Evolutionary conservation across 176 grass and related monocot genomes (phyloP), one percentile per base, ranked within the genome.

Genomic region (Thinopyrum elongatum): DNA sequence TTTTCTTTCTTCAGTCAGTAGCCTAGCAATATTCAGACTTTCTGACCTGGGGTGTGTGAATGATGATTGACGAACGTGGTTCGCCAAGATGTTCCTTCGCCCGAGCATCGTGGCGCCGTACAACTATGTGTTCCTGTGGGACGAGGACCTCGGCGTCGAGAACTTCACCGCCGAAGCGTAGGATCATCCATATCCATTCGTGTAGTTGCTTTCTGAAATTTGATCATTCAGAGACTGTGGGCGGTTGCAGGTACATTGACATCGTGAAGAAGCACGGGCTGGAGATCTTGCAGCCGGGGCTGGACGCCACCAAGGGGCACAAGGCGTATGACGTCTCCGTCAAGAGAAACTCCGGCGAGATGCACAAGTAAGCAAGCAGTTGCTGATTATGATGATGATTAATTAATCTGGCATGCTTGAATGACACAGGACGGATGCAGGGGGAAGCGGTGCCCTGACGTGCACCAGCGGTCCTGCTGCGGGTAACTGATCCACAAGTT

Each of bases 41-140:
- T 36, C 21, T 36, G 4, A 68, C 65, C 30, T 68, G 30, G 0
- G 3, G 17, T 44, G 10, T 44, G 3, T 49, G 13, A 49, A 49
- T 49, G 46, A 49, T 49, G 46, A 16, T 49, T 31, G 29, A 67
- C 19, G 28, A 31, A 67, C 29, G 65, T 67, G 65, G 65, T 67
- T 21, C 29, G 65, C 65, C 65, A 67, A 67, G 29, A 67, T 28
- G 65, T 33, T 67, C 29, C 13, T 91, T 57, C 89, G 87, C 55
- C 89, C 89, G 11, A 83, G 23, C 77, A 23, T 91, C 10, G 47
- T 91, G 17, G 74, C 89, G 6, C 68, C 59, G 1, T 91, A 91
- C 5, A 80, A 91, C 10, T 91, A 91, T 58, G 14, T 91, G 8
- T 90, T 90, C 74, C 74, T 87, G 0, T 91, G 89, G 89, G 89